Conservation (phyloP, 1,284 basidiomycete genomes). For the Thecaphora thlaspeos region DNA sequence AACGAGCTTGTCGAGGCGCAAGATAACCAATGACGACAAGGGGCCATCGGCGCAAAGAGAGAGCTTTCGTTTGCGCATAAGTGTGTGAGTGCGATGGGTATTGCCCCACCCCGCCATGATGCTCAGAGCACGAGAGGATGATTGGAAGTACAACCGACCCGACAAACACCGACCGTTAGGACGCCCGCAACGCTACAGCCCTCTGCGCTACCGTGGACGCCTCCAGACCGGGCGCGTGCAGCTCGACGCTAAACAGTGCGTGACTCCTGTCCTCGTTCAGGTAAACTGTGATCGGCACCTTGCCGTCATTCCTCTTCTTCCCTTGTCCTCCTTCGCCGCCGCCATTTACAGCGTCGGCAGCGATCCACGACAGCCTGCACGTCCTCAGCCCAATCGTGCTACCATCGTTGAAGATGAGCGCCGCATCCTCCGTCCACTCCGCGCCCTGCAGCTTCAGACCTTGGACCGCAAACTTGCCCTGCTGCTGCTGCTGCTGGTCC, state of each 20-base stretch:
- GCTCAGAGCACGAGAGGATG: not conserved
- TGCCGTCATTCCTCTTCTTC: not conserved
- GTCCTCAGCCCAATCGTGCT: conserved; percentile 33
- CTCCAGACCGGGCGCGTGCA: conserved; percentile 67
- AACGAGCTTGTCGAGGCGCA: too few species aligned
- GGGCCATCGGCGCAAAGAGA: too few species aligned
- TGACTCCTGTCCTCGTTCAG: conserved; percentile 85
- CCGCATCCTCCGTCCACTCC: conserved; percentile 19
- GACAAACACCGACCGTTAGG: conserved; percentile 3
- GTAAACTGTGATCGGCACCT: conserved; percentile 77
- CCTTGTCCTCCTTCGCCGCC: not conserved
- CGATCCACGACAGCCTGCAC: conserved; percentile 42
- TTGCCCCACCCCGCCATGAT: too few species aligned
- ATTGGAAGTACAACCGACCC: not conserved
- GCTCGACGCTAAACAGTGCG: conserved; percentile 79
- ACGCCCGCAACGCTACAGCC: conserved; percentile 51
- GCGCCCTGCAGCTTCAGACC: conserved; percentile 52
- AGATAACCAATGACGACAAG: too few species aligned
- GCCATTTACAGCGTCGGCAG: not conserved
- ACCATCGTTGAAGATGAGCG: conserved; percentile 38
- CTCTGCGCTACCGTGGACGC: conserved; percentile 38
- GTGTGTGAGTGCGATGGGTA: too few species aligned
- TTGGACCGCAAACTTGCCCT: conserved; percentile 25
- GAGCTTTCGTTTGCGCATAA: too few species aligned
- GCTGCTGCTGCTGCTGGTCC: conserved; percentile 22